Base-by-base conservation (phyloP, 306 rosid species). In the Ceratonia siliqua region DNA sequence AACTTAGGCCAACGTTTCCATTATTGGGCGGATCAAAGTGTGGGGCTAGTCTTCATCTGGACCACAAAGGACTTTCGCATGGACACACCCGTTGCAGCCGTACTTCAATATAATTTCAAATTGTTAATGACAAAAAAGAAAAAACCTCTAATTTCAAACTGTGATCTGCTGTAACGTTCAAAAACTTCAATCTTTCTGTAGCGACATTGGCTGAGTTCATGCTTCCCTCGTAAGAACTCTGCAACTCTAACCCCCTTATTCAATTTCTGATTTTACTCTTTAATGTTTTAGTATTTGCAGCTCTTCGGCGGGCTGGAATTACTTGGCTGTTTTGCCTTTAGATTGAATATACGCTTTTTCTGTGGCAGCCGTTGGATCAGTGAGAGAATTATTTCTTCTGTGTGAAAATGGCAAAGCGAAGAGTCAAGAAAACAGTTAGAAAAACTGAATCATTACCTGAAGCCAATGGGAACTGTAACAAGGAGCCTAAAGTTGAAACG, bases 351-450 rank as follows among this genome's bases (percentile, higher is more conserved):
- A 25, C 25, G 25, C 8, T 7, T 43, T 66, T 66, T n/a, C n/a
- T 46, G n/a, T 5, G 48, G 68, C 17, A 35, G 17, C 33, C 30
- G 69, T 46, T 64, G 3, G 33, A 39, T 62, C 69, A 2, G 48
- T 43, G 78, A 45, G 68, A 41, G 59, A 42, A 41, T 55, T 53
- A n/a, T 24, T 74, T 53, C 20, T 14, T 70, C 32, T 4, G 35
- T 10, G 61, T 50, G 18, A 72, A 65, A 21, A 92, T 92, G 98
- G 83, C 85, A 20, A 84, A 72, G 76, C 83, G 90, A 49, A 85
- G 72, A 82, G 76, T 68, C 41, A 88, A 68, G 69, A 88, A 59
- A 82, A 59, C 72, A 0, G 82, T 55, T 15, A 81, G 68, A 42
- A 55, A 75, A 54, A 54, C 78, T 8, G 49, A 55, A 46, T 36